These are phyloP conservation scores for Aureobasidium sp. DNA, from an alignment of 2,329 filamentous ascomycete genomes.

Conservation along the genomic window DNA sequence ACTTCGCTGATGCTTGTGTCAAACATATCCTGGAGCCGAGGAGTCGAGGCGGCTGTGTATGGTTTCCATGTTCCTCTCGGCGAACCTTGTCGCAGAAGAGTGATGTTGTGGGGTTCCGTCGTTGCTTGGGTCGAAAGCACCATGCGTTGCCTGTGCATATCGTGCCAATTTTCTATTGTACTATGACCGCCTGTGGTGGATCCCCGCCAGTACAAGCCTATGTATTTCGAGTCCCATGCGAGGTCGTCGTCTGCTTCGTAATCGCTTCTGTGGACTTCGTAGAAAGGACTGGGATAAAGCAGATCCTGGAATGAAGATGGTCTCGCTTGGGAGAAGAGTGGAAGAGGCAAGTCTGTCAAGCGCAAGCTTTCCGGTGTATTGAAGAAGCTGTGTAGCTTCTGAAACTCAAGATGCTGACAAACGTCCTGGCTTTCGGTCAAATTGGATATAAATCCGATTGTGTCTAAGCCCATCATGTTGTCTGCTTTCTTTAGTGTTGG, in stretches of 20 bases:
- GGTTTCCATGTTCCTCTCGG: background rate
- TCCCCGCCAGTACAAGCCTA: background rate
- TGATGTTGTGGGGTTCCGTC: background rate
- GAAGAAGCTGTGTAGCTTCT: background rate
- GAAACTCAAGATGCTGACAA: background rate
- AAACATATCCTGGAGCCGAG: background rate
- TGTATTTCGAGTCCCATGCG: background rate
- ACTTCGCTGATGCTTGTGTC: constrained; percentile 39
- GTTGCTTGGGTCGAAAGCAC: background rate
- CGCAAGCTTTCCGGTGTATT: background rate
- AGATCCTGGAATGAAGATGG: background rate
- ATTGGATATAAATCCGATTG: background rate
- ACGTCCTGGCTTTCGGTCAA: background rate
- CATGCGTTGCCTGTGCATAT: background rate
- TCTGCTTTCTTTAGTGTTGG: constrained; percentile 19
- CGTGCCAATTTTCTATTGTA: background rate
- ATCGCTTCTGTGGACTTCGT: background rate
- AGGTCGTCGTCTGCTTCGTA: background rate
- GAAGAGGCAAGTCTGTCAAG: background rate
- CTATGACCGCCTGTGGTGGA: background rate
- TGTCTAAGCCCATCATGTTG: constrained; percentile 33
- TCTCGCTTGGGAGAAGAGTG: background rate
- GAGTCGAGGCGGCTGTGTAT: background rate
- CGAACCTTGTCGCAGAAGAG: background rate
- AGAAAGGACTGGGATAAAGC: background rate